These are phyloP conservation scores for Trichoderma citrinoviride DNA, from an alignment of 2,329 filamentous ascomycete species.

Conservation along the genomic window DNA sequence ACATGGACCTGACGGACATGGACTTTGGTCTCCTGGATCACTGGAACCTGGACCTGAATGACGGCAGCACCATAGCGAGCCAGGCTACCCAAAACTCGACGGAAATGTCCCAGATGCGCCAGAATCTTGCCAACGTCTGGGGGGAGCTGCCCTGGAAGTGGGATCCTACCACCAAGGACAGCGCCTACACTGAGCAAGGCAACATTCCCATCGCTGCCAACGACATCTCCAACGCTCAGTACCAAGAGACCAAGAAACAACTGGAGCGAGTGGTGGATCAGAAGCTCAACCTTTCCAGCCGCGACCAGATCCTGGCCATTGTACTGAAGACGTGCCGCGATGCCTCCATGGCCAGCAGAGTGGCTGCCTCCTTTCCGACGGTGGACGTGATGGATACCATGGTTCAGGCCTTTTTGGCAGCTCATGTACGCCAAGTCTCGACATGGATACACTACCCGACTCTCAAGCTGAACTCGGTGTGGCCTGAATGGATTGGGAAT, in stretches of 20 bases:
- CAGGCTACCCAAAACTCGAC: constrained; percentile 38
- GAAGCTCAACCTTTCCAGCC: constrained; percentile 45
- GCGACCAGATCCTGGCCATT: constrained; percentile 63
- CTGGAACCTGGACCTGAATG: constrained; percentile 43
- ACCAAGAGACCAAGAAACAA: constrained; percentile 39
- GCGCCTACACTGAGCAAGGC: constrained; percentile 43
- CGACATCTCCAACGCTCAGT: constrained; percentile 39
- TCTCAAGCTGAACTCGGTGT: constrained; percentile 53
- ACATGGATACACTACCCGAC: constrained; percentile 62
- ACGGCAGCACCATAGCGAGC: neutral
- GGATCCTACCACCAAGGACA: constrained; percentile 46
- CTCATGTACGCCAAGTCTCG: constrained; percentile 55
- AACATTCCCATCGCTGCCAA: constrained; percentile 44
- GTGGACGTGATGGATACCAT: constrained; percentile 59
- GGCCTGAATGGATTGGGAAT: constrained; percentile 59
- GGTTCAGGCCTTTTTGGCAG: constrained; percentile 58
- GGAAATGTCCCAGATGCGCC: constrained; percentile 47
- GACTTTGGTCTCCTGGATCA: constrained; percentile 52
- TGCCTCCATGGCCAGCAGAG: constrained; percentile 47
- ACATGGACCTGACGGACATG: constrained; percentile 50
- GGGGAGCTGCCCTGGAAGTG: constrained; percentile 52
- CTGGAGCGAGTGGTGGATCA: constrained; percentile 43
- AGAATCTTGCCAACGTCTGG: constrained; percentile 48
- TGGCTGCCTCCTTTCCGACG: constrained; percentile 61
- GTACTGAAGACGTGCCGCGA: constrained; percentile 58